These are phyloP conservation scores for Macrocybe gigantea DNA, from an alignment of 768 basidiomycete genomes.

Conservation along the genomic window DNA sequence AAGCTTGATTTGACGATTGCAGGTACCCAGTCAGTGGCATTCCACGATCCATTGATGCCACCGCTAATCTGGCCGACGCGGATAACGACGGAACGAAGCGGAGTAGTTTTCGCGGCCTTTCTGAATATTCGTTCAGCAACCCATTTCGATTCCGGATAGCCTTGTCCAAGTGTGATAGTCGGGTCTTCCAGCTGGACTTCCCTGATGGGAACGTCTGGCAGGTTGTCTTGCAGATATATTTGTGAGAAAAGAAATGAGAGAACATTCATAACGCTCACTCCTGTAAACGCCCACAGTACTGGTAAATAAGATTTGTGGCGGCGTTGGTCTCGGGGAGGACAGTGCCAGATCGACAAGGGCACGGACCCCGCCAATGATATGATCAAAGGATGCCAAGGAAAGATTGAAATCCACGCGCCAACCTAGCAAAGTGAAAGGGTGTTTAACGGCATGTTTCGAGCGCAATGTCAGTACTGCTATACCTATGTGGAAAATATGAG, in stretches of 20 bases:
- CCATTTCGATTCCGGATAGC: constrained; percentile 38
- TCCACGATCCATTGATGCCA: constrained; percentile 29
- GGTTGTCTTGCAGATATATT: neutral
- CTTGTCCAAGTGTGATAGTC: constrained; percentile 19
- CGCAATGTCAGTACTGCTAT: neutral
- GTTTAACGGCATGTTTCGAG: too few species aligned
- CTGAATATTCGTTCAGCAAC: constrained; percentile 31
- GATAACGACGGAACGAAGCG: constrained; percentile 18
- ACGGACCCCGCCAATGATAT: constrained; percentile 31
- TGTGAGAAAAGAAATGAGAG: neutral
- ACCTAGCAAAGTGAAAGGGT: constrained; percentile 12
- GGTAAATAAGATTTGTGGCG: constrained; percentile 33
- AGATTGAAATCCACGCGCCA: constrained; percentile 47
- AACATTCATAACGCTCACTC: constrained; percentile 6
- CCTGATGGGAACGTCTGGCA: neutral
- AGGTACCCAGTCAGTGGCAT: constrained; percentile 29
- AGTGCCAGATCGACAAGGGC: constrained; percentile 36
- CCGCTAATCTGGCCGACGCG: constrained; percentile 34
- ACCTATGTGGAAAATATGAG: constrained; percentile 8
- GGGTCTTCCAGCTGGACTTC: constrained; percentile 17
- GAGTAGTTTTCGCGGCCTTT: constrained; percentile 11
- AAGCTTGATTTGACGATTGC: constrained; percentile 28
- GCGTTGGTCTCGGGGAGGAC: constrained; percentile 15
- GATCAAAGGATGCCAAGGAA: constrained; percentile 36
- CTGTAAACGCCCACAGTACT: constrained; percentile 22